Evolutionary conservation across 1,139 yeast genomes (phyloP).

Genomic region (Diutina rugosa): DNA sequence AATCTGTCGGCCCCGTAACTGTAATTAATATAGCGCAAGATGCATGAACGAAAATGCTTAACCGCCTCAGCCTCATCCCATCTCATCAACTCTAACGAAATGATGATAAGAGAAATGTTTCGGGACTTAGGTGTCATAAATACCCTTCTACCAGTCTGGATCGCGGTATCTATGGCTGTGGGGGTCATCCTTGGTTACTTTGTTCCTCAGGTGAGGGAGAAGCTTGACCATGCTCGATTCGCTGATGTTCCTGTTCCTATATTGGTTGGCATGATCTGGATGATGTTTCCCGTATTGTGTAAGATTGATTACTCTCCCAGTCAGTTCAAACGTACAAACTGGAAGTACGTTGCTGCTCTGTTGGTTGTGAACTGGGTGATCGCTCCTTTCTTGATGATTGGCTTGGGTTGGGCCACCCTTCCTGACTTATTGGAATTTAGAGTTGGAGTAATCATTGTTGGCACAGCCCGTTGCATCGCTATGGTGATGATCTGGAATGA

Average conservation of each 20-base stretch:
- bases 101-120: not conserved
- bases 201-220: constrained; percentile 16
- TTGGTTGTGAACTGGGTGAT: constrained; percentile 41
- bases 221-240: constrained; percentile 15
- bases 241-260: constrained; percentile 30
- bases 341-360: constrained; percentile 16
- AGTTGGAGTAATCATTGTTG: constrained; percentile 44
- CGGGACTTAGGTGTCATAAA: not conserved
- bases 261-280: constrained; percentile 38
- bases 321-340: not conserved
- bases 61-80: not conserved
- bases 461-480: constrained; percentile 50
- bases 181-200: constrained; percentile 21
- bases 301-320: constrained; percentile 19
- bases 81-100: not conserved
- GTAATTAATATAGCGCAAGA: too few relatives aligned
- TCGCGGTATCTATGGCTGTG: constrained; percentile 15
- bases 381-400: constrained; percentile 47
- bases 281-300: constrained; percentile 50
- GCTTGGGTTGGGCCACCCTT: constrained; percentile 40
- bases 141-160: constrained; percentile 6
- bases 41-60: not conserved
- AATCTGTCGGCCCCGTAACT: too few relatives aligned
- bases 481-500: constrained; percentile 56
- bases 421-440: constrained; percentile 38